These are phyloP conservation scores for Aurantiochytrium sp. DNA, from an alignment of 108 stramenopile genomes.

Conservation along the genomic window DNA sequence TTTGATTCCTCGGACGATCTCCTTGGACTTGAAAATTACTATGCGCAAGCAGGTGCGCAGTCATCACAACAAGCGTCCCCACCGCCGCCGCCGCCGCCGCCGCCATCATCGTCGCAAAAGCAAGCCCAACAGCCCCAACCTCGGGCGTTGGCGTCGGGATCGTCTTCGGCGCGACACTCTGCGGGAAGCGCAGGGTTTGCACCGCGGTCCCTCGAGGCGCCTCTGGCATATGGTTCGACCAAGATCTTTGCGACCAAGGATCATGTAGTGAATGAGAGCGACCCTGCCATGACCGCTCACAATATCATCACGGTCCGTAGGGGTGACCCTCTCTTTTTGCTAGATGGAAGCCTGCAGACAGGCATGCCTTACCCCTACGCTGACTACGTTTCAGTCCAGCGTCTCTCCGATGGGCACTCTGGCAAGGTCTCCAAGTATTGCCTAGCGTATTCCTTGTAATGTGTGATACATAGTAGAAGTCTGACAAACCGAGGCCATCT, in stretches of 20 bases:
- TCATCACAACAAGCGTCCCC: not conserved
- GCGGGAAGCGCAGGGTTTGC: no score
- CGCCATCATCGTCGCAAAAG: no score
- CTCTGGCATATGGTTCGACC: not conserved
- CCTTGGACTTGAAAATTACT: not conserved
- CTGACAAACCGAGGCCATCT: no score
- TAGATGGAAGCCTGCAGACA: not conserved
- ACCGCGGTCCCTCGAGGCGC: not conserved
- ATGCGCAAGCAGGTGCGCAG: no score
- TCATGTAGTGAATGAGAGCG: not conserved
- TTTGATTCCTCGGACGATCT: not conserved
- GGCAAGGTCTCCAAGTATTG: conserved; percentile 9
- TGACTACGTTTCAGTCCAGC: not conserved
- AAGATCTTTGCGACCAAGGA: not conserved
- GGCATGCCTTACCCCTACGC: not conserved
- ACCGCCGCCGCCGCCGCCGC: not conserved
- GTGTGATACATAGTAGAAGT: no score
- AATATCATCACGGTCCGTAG: not conserved
- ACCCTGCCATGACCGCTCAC: not conserved
- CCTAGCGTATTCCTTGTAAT: not conserved
- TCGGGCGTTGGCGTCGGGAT: no score
- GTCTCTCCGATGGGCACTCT: conserved; percentile 2
- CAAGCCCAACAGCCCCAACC: no score
- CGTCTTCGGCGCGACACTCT: no score
- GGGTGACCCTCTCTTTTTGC: not conserved